These are phyloP conservation scores for Thelonectria discophora DNA, from an alignment of 2,329 filamentous ascomycete genomes.

Conservation along the genomic window DNA sequence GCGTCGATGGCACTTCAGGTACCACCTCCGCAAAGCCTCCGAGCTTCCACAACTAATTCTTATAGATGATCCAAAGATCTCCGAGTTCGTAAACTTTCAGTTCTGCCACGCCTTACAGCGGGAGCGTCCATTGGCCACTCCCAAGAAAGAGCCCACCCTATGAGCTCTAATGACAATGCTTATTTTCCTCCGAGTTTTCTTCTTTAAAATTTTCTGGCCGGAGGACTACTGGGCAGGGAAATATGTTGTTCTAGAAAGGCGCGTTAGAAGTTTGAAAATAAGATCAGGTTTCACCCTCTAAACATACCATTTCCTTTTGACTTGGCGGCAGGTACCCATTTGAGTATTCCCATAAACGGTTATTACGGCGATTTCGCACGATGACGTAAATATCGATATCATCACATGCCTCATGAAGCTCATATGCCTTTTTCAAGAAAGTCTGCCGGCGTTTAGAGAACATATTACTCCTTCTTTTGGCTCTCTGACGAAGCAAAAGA, in stretches of 20 bases:
- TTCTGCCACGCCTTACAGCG: neutral
- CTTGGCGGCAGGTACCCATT: constrained; percentile 18
- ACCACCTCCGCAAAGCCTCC: neutral
- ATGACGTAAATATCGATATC: constrained; percentile 20
- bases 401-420: constrained; percentile 16
- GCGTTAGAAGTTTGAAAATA: neutral
- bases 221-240: neutral
- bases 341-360: constrained; percentile 21
- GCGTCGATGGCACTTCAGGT: no score
- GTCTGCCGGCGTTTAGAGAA: constrained; percentile 7
- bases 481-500: neutral
- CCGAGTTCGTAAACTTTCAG: neutral
- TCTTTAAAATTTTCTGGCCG: neutral
- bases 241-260: neutral
- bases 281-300: neutral
- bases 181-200: neutral
- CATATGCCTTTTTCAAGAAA: constrained; percentile 10
- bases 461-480: constrained; percentile 7
- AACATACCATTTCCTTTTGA: constrained; percentile 12
- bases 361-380: constrained; percentile 17
- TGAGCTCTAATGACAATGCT: neutral
- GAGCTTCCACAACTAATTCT: neutral
- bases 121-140: neutral
- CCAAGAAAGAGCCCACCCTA: neutral
- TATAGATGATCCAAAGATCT: neutral